Evolutionary conservation across 306 rosid species (phyloP).

Genomic region (Castanospermum australe): DNA sequence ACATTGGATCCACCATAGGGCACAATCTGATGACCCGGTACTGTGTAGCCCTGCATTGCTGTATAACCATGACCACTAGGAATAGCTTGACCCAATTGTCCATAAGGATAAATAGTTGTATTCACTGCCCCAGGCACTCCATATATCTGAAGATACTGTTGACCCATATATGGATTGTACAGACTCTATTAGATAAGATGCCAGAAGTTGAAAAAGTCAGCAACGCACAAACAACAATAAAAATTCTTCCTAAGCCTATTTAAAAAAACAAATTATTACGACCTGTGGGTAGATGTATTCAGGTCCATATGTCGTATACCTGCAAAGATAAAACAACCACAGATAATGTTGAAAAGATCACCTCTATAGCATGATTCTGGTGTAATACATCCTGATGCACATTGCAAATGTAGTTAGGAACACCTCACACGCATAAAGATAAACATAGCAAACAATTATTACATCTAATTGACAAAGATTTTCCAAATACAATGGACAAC

Average conservation of each 20-base stretch:
- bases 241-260: slow-evolving; percentile 22
- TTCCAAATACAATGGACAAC: slow-evolving; percentile 13
- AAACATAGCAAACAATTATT: slow-evolving; percentile 13
- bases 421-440: slow-evolving; percentile 16
- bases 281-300: slow-evolving; percentile 86
- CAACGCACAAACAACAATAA: slow-evolving; percentile 5
- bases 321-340: slow-evolving; percentile 53
- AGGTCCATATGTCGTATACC: slow-evolving; percentile 90
- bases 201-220: slow-evolving; percentile 34
- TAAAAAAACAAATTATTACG: slow-evolving; percentile 7
- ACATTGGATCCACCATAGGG: slow-evolving; percentile 83
- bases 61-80: slow-evolving; percentile 80
- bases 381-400: slow-evolving; percentile 38
- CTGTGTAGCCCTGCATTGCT: slow-evolving; percentile 69
- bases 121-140: slow-evolving; percentile 81
- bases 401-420: slow-evolving; percentile 39
- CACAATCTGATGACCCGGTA: slow-evolving; percentile 80
- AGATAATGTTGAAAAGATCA: slow-evolving; percentile 37
- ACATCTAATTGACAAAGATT: slow-evolving; percentile 17
- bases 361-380: slow-evolving; percentile 41
- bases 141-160: slow-evolving; percentile 83
- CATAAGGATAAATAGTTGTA: slow-evolving; percentile 72
- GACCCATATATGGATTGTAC: slow-evolving; percentile 73
- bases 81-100: slow-evolving; percentile 76
- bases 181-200: slow-evolving; percentile 46